Conservation (phyloP, 2,329 filamentous ascomycete genomes). For the Trichophyton equinum region DNA sequence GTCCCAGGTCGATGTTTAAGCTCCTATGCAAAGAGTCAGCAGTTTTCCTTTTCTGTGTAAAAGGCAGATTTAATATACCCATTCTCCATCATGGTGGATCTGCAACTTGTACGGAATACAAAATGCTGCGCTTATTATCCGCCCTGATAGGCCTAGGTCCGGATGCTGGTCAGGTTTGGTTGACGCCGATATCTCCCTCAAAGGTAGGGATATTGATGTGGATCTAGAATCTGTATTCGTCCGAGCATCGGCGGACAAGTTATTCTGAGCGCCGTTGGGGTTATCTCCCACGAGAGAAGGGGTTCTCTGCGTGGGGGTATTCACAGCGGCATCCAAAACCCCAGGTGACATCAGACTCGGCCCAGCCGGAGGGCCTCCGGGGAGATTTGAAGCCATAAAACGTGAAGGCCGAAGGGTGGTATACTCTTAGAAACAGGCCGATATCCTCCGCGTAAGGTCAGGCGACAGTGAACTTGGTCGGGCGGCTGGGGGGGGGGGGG, state of each 20-base stretch:
- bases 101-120: slow-evolving; percentile 50
- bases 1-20: slow-evolving; percentile 69
- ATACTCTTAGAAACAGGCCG: background rate
- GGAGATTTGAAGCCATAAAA: background rate
- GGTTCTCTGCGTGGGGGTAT: background rate
- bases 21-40: slow-evolving; percentile 40
- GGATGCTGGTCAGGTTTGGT: slow-evolving; percentile 43
- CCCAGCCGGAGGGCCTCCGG: background rate
- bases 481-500: background rate
- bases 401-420: background rate
- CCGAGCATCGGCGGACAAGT: background rate
- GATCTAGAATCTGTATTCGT: background rate
- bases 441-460: background rate
- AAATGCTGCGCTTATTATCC: slow-evolving; percentile 52
- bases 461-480: background rate
- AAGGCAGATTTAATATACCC: slow-evolving; percentile 33
- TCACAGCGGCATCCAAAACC: background rate
- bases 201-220: background rate
- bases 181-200: slow-evolving; percentile 14
- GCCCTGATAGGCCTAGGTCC: slow-evolving; percentile 46
- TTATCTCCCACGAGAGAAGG: background rate
- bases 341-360: background rate
- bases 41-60: background rate
- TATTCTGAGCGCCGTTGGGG: background rate
- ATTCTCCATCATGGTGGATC: slow-evolving; percentile 41